Evolutionary conservation across 768 basidiomycete genomes (phyloP), one percentile per base, ranked within the genome.

Genomic region (Trametes villosa): DNA sequence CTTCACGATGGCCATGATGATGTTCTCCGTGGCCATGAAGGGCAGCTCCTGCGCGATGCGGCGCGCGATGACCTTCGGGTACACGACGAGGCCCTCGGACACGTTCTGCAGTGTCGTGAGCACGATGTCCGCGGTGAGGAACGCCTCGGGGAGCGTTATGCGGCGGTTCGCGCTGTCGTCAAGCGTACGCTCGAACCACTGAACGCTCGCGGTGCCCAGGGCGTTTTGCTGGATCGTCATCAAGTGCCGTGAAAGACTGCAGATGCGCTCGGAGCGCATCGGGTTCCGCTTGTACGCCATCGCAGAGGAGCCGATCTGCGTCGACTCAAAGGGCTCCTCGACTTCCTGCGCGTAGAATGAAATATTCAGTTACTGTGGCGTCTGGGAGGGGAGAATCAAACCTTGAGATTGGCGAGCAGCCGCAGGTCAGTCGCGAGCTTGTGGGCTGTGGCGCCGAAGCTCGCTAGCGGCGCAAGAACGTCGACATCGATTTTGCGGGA

Each of bases 281-380:
- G 97, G 97, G 76, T 99, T 98, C 56, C 96, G 86, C 78, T 98
- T 98, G 85, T 98, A 98, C 9, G 96, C 96, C 96, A 98, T 98
- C 1, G 95, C 95, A 0, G 91, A 94, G 11, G 91, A 92, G 8
- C 97, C 97, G 66, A 98, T 99, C 78, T 99, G 97, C 20, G 96
- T 96, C 53, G 94, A 92, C 75, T 99, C 96, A 75, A 98, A 98
- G 0, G 97, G 97, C 72, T 99, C 97, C 76, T 99, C 97, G 45
- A 99, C 83, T 86, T 98, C 97, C 88, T 92, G 59, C 38, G 51
- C 9, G 34, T 27, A 17, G n/a, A 13, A 6, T 24, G 13, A 36
- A 6, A 5, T 36, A 18, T 38, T 8, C 40, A 44, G 27, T 22
- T 8, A 26, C 20, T 4, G 15, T 29, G 55, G 41, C 7, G 17